Evolutionary conservation across 352 stramenopile genomes (phyloP), one percentile per base, ranked within the genome.

Genomic region (Phytophthora sansomeana): DNA sequence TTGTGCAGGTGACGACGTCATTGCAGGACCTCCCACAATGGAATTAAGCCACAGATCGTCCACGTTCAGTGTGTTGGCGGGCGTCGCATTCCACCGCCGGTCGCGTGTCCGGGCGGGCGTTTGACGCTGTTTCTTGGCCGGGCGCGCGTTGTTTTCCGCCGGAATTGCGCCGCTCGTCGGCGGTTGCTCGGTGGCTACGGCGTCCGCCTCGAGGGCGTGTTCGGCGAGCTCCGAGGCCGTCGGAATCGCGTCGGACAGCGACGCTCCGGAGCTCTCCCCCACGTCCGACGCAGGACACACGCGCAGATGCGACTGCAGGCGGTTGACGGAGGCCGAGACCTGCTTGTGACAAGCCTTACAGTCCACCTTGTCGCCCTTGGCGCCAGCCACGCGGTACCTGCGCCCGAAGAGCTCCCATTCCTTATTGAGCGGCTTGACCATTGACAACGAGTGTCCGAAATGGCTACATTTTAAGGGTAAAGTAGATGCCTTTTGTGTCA

Each of bases 391-490:
- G 55, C 78, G 74, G 64, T 91, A 91, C 69, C 74, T 84, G 26
- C 47, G 56, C 4, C 82, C 80, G 51, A 91, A 91, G 69, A 88
- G 63, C 74, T 84, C 72, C 82, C 82, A 91, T 77, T 88, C 80
- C 58, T 89, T 84, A 53, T 85, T 87, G 9, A 87, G 69, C 19
- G 69, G 74, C 63, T 82, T 85, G 10, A 86, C 78, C 82, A 91
- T 91, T 24, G 21, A 3, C 21, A 24, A 24, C 21, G 21, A 24
- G 21, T 24, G 21, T 24, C 21, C 21, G 1, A 24, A 24, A 24
- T 24, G 21, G 21, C 21, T 24, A 24, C 21, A 24, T 24, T 24
- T n/a, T n/a, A n/a, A n/a, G n/a, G n/a, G n/a, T n/a, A n/a, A n/a
- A n/a, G n/a, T n/a, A n/a, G n/a, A n/a, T 24, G 21, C 21, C 21